These are phyloP conservation scores for Sicyos edulis DNA, from an alignment of 306 rosid species.

Conservation along the genomic window DNA sequence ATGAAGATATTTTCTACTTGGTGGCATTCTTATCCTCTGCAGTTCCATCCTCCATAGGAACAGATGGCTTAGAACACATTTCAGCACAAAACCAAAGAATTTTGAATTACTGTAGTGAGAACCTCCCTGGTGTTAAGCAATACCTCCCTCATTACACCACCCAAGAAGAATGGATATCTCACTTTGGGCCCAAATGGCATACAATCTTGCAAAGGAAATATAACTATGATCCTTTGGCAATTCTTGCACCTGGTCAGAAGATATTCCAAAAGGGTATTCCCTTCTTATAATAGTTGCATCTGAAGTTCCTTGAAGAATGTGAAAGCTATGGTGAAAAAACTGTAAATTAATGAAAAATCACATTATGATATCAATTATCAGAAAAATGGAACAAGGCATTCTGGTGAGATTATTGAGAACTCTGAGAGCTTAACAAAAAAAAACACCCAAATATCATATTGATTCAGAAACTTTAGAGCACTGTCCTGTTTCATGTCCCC, in stretches of 20 bases:
- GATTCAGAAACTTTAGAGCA: background rate
- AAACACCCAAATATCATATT: background rate
- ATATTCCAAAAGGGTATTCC: slow-evolving; percentile 69
- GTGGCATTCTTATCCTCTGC: slow-evolving; percentile 83
- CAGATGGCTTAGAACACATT: slow-evolving; percentile 52
- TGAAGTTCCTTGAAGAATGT: background rate
- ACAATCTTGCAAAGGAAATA: slow-evolving; percentile 51
- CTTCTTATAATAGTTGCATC: slow-evolving; percentile 21
- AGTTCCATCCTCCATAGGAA: slow-evolving; percentile 53
- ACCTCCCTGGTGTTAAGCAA: slow-evolving; percentile 56
- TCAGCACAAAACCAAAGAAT: slow-evolving; percentile 59
- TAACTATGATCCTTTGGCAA: slow-evolving; percentile 76
- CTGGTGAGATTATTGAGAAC: slow-evolving; percentile 3
- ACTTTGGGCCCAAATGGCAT: slow-evolving; percentile 72
- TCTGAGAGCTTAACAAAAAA: background rate
- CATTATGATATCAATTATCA: slow-evolving; percentile 18
- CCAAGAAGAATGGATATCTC: slow-evolving; percentile 67
- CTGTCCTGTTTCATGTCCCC: background rate
- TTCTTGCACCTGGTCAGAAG: slow-evolving; percentile 88
- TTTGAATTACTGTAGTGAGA: slow-evolving; percentile 43
- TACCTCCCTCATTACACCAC: slow-evolving; percentile 78
- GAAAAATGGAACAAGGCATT: slow-evolving; percentile 9
- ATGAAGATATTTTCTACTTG: slow-evolving; percentile 73
- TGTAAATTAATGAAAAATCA: slow-evolving; percentile 19
- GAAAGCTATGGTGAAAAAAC: slow-evolving; percentile 18